Base-by-base conservation (phyloP, 805 yeast species). In the Ogataea methanolica region DNA sequence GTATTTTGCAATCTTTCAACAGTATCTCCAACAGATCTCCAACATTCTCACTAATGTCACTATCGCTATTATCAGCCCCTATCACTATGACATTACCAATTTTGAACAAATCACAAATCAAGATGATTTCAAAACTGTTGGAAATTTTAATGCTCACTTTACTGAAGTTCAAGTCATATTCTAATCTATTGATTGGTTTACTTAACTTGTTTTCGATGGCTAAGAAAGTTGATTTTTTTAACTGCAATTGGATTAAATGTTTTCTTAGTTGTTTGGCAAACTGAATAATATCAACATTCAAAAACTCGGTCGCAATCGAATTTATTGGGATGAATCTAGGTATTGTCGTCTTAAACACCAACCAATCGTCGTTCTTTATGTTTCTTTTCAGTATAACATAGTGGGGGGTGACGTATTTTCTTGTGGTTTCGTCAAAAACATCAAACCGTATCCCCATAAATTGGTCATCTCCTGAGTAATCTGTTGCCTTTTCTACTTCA, bases 391-490 rank as follows among this genome's bases (percentile, higher is more conserved):
- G 60, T 3, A 79, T 78, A 15, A 74, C 67, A 56, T 79, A 79
- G 53, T 77, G 81, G 2, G 82, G 79, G 1, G 60, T 55, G 4
- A 59, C 38, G 53, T 61, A 79, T 35, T 61, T 61, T 2, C 47
- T 33, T 15, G 54, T 51, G 2, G 66, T 58, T 2, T 39, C 29
- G 41, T 65, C 65, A 51, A 66, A 71, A 2, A 70, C 54, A 49
- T 79, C 84, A 54, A 77, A 77, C n/a, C 84, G 59, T 6, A 79
- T 51, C 0, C 84, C 84, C 31, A 79, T 49, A 34, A 70, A 11
- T 11, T 61, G 58, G 9, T 65, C 69, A 6, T 52, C 44, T 0
- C 54, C 47, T 11, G 57, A 67, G 15, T 43, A 41, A n/a, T 31
- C 4, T 33, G 39, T 1, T 6, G 3, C n/a, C 22, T 16, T 8